phyloP scores from a whole-genome alignment of 2,329 filamentous ascomycete genomes.

The Colletotrichum salicis region DNA sequence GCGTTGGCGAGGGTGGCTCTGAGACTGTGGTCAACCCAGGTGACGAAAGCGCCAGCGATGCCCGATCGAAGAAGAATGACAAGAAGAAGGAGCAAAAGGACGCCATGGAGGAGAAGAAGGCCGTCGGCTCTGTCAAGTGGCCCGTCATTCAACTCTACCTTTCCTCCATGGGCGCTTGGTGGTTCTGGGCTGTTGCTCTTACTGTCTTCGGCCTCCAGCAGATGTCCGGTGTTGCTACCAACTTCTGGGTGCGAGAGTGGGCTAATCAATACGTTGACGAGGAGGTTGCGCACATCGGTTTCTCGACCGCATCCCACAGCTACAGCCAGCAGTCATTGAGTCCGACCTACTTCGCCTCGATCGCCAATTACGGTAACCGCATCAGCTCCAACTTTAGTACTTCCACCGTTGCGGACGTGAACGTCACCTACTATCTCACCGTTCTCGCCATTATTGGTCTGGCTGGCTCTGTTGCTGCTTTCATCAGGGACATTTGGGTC shows the following conservation, averaged over 20 bases:
- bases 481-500: slow-evolving; percentile 85
- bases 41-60: slow-evolving; percentile 58
- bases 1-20: slow-evolving; percentile 71
- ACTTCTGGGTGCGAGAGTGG: slow-evolving; percentile 95
- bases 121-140: slow-evolving; percentile 87
- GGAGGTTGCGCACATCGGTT: slow-evolving; percentile 46
- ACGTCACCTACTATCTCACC: slow-evolving; percentile 84
- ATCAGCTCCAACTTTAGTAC: slow-evolving; percentile 44
- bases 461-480: slow-evolving; percentile 81
- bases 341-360: slow-evolving; percentile 52
- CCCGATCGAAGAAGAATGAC: slow-evolving; percentile 58
- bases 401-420: slow-evolving; percentile 65
- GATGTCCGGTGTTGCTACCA: slow-evolving; percentile 85
- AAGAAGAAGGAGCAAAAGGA: slow-evolving; percentile 61
- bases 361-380: slow-evolving; percentile 50
- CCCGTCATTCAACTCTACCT: slow-evolving; percentile 88
- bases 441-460: slow-evolving; percentile 85
- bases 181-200: slow-evolving; percentile 86
- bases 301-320: slow-evolving; percentile 49
- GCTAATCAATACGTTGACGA: slow-evolving; percentile 83
- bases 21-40: slow-evolving; percentile 67
- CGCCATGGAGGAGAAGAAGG: slow-evolving; percentile 79
- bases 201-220: slow-evolving; percentile 85
- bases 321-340: slow-evolving; percentile 48
- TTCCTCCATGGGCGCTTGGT: slow-evolving; percentile 92